phyloP scores from a whole-genome alignment of 306 rosid genomes.

The Cicer yamashitae region DNA sequence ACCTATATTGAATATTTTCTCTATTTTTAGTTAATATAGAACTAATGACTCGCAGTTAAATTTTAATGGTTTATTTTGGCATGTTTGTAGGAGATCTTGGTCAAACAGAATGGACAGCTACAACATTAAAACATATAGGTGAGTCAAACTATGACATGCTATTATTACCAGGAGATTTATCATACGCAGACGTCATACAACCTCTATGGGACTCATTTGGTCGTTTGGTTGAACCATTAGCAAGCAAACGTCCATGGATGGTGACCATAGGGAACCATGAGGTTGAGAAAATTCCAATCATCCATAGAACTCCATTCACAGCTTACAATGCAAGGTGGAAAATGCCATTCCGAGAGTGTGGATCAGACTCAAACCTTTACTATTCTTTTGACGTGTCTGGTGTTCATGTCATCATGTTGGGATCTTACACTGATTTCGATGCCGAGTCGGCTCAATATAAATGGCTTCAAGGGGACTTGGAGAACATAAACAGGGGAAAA shows the following conservation, averaged over 20 bases:
- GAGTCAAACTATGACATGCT: conserved; percentile 71
- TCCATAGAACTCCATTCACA: conserved; percentile 58
- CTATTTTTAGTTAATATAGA: too few species aligned
- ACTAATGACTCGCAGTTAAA: too few species aligned
- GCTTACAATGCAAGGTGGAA: conserved; percentile 87
- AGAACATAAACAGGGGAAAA: conserved; percentile 54
- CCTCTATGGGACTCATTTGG: conserved; percentile 77
- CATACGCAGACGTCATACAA: conserved; percentile 66
- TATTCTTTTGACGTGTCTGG: conserved; percentile 81
- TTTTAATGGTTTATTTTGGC: not conserved
- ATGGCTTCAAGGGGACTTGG: conserved; percentile 70
- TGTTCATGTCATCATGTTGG: conserved; percentile 84
- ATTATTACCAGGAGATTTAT: conserved; percentile 79
- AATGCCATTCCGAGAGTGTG: conserved; percentile 78
- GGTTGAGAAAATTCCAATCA: conserved; percentile 53
- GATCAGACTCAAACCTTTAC: conserved; percentile 77
- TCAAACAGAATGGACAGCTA: conserved; percentile 78
- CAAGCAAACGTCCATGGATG: conserved; percentile 95
- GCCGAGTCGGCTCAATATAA: conserved; percentile 59
- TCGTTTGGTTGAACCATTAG: conserved; percentile 73
- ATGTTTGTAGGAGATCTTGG: conserved; percentile 71
- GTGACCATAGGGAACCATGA: conserved; percentile 90
- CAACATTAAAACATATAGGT: conserved; percentile 65
- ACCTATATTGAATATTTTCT: too few species aligned
- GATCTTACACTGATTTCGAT: conserved; percentile 72